phyloP scores from a whole-genome alignment of 768 basidiomycete genomes.

The Psilocybe cyanescens region DNA sequence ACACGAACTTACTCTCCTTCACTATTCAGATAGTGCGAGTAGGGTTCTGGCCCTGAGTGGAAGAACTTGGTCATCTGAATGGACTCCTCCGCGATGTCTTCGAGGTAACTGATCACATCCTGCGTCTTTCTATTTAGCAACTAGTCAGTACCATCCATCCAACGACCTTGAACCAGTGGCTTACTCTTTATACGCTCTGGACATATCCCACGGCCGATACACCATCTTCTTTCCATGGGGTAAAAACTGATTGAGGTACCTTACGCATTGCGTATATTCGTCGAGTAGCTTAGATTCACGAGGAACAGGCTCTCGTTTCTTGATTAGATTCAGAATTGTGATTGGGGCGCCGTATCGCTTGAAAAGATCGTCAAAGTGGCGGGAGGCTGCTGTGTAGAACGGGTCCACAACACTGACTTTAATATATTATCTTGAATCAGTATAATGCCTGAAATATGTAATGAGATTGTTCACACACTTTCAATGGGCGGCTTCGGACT shows the following conservation, averaged over 20 bases:
- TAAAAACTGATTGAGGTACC: conserved; percentile 94
- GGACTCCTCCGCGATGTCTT: conserved; percentile 93
- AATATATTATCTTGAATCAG: conserved; percentile 2
- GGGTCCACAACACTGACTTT: conserved; percentile 93
- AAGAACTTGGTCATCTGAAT: conserved; percentile 94
- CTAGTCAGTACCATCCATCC: not conserved
- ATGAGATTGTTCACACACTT: conserved; percentile 55
- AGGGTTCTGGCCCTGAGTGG: conserved; percentile 90
- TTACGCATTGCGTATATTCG: conserved; percentile 91
- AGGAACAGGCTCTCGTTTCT: conserved; percentile 75
- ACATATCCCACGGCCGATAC: conserved; percentile 97
- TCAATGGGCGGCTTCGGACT: conserved; percentile 95
- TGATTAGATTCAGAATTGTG: conserved; percentile 93
- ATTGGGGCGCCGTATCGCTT: conserved; percentile 88
- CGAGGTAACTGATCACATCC: conserved; percentile 93
- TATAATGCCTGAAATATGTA: not conserved
- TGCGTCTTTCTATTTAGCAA: conserved; percentile 74
- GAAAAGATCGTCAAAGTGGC: conserved; percentile 92
- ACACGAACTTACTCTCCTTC: conserved; percentile 40
- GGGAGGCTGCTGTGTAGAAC: conserved; percentile 90
- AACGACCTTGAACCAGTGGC: conserved; percentile 7
- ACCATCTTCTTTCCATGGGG: conserved; percentile 85
- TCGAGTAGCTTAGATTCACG: conserved; percentile 89
- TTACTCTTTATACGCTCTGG: conserved; percentile 92
- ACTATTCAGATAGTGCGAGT: conserved; percentile 64